Percentiles rank a stretch among this genome's conserved stretches.
Conservation (phyloP, 306 rosid species). For the Prunus salicina region DNA sequence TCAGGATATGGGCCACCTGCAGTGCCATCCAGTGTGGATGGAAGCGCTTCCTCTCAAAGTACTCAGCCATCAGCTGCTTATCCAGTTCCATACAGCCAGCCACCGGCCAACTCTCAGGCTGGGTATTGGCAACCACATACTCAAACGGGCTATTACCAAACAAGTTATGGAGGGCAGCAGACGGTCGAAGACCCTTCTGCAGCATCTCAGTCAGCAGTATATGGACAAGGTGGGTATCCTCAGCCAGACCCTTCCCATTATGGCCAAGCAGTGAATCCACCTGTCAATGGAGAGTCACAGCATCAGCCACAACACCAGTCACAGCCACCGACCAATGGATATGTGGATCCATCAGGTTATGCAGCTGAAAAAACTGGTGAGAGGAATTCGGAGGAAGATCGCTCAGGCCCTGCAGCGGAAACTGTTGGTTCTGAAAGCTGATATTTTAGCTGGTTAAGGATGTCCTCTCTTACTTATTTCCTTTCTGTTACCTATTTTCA, state of each 20-base stretch:
- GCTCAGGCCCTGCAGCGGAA: constrained; percentile 25
- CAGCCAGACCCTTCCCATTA: constrained; percentile 26
- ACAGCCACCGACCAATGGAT: constrained; percentile 23
- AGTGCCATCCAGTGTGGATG: constrained; percentile 21
- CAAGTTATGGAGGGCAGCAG: constrained; percentile 31
- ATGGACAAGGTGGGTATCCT: constrained; percentile 36
- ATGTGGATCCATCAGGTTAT: constrained; percentile 8
- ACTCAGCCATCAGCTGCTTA: constrained; percentile 28
- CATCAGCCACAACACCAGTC: constrained; percentile 20
- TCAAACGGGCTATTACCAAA: constrained; percentile 41
- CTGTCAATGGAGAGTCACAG: constrained; percentile 17
- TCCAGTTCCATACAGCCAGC: constrained; percentile 27
- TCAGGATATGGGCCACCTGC: constrained; percentile 35
- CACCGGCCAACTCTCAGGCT: constrained; percentile 18
- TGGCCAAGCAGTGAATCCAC: constrained; percentile 18
- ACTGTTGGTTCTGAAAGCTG: constrained; percentile 28
- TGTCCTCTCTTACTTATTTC: neutral
- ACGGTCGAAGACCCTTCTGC: constrained; percentile 21
- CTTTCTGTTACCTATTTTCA: neutral
- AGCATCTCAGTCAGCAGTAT: constrained; percentile 19
- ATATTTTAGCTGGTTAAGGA: constrained; percentile 7
- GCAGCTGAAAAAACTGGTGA: constrained; percentile 23
- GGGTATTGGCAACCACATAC: constrained; percentile 46
- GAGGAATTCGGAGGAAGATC: constrained; percentile 20
- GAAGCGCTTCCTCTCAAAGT: constrained; percentile 28